Evolutionary conservation across 345 rosid species (phyloP).

Genomic region (Isatis tinctoria): DNA sequence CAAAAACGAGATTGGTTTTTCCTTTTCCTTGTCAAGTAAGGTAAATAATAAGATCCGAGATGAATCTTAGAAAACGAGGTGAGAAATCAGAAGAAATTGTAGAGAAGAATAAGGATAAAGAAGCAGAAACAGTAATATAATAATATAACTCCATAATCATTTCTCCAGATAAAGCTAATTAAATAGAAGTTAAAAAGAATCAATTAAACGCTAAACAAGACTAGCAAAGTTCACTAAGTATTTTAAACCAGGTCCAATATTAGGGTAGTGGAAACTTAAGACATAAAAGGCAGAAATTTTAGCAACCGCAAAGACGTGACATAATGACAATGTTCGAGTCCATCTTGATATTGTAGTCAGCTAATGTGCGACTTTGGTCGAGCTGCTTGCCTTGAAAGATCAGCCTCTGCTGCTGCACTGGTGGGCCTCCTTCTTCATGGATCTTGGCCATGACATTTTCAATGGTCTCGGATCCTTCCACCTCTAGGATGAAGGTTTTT

Average conservation of each 20-base stretch:
- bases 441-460: not conserved
- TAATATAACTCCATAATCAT: no score
- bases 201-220: not conserved
- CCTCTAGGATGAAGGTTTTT: not conserved
- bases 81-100: no score
- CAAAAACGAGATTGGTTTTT: no score
- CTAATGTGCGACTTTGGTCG: not conserved
- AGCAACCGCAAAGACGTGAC: not conserved
- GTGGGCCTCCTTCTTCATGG: not conserved
- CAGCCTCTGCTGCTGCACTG: not conserved
- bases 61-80: no score
- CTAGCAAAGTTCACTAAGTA: not conserved
- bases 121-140: no score
- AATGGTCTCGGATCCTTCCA: not conserved
- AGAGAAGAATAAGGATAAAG: not conserved
- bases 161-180: no score
- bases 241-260: no score
- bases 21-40: no score
- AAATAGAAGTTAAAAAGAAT: no score
- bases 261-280: no score
- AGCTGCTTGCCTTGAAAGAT: not conserved
- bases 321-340: not conserved
- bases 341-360: not conserved
- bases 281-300: no score
- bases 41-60: no score